phyloP scores from a whole-genome alignment of 441 rosid species.

The Arabidopsis hybrid region DNA sequence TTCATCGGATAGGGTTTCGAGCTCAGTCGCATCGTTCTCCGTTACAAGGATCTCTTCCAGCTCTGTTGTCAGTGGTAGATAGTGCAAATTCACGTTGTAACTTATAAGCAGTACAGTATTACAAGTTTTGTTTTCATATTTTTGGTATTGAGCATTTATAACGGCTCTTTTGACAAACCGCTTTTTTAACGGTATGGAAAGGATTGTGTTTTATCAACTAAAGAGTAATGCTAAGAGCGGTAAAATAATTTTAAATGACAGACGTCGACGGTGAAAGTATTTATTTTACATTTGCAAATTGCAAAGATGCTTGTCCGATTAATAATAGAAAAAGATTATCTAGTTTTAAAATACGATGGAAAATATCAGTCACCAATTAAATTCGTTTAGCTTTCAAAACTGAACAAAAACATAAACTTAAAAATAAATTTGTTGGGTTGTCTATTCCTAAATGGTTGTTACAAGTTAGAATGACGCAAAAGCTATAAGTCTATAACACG shows the following conservation, averaged over 20 bases:
- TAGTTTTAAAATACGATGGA: background rate
- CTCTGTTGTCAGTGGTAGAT: slow-evolving; percentile 48
- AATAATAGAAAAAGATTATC: background rate
- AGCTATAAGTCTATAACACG: background rate
- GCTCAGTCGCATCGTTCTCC: slow-evolving; percentile 32
- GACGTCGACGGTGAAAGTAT: background rate
- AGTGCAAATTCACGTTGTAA: background rate
- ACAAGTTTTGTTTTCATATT: background rate
- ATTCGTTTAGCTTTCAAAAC: slow-evolving; percentile 3
- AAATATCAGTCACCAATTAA: background rate
- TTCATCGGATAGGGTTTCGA: slow-evolving; percentile 30
- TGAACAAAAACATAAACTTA: background rate
- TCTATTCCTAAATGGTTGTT: background rate
- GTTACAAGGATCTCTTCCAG: slow-evolving; percentile 27
- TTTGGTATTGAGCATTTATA: background rate
- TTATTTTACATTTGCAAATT: background rate
- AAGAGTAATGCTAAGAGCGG: background rate
- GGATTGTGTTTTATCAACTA: background rate
- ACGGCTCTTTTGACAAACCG: slow-evolving; percentile 6
- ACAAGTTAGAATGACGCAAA: slow-evolving; percentile 7
- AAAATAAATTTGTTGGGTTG: background rate
- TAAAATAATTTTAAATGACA: background rate
- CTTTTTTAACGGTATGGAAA: slow-evolving; percentile 3
- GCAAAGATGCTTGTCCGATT: background rate
- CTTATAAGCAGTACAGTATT: background rate